Conservation (phyloP, 2,329 filamentous ascomycete genomes). For the Coniochaeta sp. region DNA sequence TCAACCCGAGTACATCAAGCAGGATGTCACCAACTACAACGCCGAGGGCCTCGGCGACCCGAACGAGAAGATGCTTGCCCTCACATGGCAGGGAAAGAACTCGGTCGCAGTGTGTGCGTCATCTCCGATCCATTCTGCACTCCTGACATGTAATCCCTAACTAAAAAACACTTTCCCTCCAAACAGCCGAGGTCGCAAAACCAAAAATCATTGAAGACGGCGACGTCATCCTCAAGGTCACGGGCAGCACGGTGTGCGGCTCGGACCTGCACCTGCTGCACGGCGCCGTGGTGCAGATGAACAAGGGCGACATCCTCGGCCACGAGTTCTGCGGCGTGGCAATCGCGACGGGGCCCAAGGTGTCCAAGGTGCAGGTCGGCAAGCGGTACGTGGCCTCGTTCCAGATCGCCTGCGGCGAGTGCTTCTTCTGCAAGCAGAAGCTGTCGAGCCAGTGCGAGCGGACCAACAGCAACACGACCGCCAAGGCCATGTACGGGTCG, state of each 20-base stretch:
- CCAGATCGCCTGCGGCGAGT: slow-evolving; percentile 69
- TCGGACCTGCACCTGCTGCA: slow-evolving; percentile 53
- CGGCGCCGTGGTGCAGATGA: slow-evolving; percentile 48
- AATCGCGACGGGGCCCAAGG: slow-evolving; percentile 45
- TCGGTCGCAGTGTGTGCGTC: slow-evolving; percentile 57
- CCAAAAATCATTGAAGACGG: slow-evolving; percentile 65
- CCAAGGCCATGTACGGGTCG: slow-evolving; percentile 71
- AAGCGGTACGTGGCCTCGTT: slow-evolving; percentile 77
- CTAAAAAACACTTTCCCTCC: neutral
- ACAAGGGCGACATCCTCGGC: slow-evolving; percentile 61
- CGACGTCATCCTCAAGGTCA: slow-evolving; percentile 78
- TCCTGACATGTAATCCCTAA: neutral
- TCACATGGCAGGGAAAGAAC: slow-evolving; percentile 79
- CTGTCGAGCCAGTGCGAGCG: slow-evolving; percentile 72
- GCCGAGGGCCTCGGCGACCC: slow-evolving; percentile 30
- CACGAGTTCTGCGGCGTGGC: slow-evolving; percentile 53
- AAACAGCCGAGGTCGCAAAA: slow-evolving; percentile 53
- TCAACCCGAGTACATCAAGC: slow-evolving; percentile 55
- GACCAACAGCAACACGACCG: slow-evolving; percentile 67
- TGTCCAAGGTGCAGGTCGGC: slow-evolving; percentile 48
- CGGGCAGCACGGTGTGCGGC: slow-evolving; percentile 51
- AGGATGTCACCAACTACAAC: slow-evolving; percentile 60
- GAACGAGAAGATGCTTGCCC: slow-evolving; percentile 65
- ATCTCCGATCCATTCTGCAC: neutral
- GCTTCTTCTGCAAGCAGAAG: slow-evolving; percentile 74